Evolutionary conservation across 176 grass and related monocot species (phyloP).

Genomic region (Oryza glumipatula): DNA sequence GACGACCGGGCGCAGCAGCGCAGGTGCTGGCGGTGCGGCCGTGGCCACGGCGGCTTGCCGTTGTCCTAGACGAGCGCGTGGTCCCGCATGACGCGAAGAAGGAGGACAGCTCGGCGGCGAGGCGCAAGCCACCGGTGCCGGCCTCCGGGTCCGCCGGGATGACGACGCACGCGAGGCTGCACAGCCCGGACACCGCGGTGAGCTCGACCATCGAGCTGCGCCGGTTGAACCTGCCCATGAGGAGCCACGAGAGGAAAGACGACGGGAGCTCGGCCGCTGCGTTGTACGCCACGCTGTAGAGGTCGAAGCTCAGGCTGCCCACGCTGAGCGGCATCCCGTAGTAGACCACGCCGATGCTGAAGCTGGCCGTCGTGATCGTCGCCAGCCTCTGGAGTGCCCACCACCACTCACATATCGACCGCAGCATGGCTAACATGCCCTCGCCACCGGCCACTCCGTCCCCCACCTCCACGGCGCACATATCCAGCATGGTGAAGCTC

Average conservation of each 20-base stretch:
- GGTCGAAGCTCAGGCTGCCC: conserved; percentile 72
- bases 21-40: too few relatives aligned
- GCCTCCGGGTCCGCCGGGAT: conserved; percentile 6
- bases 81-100: conserved; percentile 72
- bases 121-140: conserved; percentile 15
- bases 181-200: conserved; percentile 43
- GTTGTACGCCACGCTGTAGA: conserved; percentile 88
- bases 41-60: too few relatives aligned
- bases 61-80: too few relatives aligned
- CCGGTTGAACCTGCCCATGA: conserved; percentile 60
- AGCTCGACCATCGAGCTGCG: conserved; percentile 55
- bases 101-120: conserved; percentile 74
- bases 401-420: conserved; percentile 51
- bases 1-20: too few relatives aligned
- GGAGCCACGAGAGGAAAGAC: conserved; percentile 50
- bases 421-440: conserved; percentile 52
- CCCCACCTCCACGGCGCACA: conserved; percentile 18
- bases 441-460: neutral
- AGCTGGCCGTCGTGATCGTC: conserved; percentile 57
- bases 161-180: conserved; percentile 61
- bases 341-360: conserved; percentile 81
- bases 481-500: conserved; percentile 80
- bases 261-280: conserved; percentile 74
- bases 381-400: conserved; percentile 70
- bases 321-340: conserved; percentile 94